These are phyloP conservation scores for Beauveria sp. DNA, from an alignment of 2,329 filamentous ascomycete genomes.

Conservation along the genomic window DNA sequence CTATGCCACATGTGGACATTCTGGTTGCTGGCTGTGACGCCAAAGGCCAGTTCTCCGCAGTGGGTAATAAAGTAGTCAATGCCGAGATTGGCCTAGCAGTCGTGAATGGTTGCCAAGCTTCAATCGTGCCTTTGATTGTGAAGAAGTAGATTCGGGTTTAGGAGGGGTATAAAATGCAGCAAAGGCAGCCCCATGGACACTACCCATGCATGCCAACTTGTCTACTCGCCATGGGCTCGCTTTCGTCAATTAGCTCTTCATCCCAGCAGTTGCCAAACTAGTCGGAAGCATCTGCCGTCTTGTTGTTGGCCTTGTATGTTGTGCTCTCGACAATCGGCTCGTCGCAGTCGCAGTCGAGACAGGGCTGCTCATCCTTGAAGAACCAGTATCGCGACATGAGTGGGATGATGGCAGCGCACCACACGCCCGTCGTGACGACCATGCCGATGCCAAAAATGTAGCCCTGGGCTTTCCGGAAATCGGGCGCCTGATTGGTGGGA, in stretches of 20 bases:
- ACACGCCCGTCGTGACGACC: constrained; percentile 8
- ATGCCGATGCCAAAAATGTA: constrained; percentile 9
- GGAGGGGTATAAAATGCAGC: not conserved
- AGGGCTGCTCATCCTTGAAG: not conserved
- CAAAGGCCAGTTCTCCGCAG: not conserved
- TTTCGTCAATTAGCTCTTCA: too few relatives aligned
- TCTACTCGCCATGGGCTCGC: not conserved
- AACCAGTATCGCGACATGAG: constrained; percentile 6
- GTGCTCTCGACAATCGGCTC: not conserved
- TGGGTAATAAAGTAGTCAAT: not conserved
- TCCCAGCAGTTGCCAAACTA: not conserved
- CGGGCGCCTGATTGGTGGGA: constrained; percentile 5
- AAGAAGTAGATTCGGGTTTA: not conserved
- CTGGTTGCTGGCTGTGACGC: not conserved
- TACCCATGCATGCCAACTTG: not conserved
- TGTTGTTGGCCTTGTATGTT: not conserved
- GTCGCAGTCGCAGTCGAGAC: constrained; percentile 1
- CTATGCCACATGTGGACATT: too few relatives aligned
- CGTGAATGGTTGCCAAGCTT: too few relatives aligned
- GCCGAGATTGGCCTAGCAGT: not conserved
- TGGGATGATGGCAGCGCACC: constrained; percentile 8
- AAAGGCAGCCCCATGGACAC: too few relatives aligned
- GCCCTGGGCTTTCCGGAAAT: constrained; percentile 5
- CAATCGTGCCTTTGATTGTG: not conserved
- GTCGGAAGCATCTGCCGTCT: not conserved